Evolutionary conservation across 1,139 yeast species (phyloP), one percentile per base, ranked within the genome.

Genomic region (Nakaseomyces kungkrabaensis): DNA sequence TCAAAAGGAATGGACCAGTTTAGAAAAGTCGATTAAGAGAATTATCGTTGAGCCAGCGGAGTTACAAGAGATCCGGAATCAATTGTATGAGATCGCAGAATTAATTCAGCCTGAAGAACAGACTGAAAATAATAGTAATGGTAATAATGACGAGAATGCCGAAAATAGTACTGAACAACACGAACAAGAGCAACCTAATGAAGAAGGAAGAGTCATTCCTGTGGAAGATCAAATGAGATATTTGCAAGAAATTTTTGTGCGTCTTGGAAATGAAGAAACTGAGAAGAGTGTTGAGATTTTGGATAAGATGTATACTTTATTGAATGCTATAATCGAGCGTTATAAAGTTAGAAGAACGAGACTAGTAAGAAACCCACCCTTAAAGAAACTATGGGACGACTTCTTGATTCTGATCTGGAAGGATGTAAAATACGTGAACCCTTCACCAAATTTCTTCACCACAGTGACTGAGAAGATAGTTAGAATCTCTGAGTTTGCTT

Each of bases 351-450:
- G 44, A 32, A 37, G 48, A 31, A 38, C 42, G 10, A 10, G 42
- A 38, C 22, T 38, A 32, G 32, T 41, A 11, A 33, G 36, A 32
- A 38, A 46, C 38, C 48, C 48, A 17, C 48, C 44, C 5, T 13
- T 41, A 7, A 41, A 46, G 31, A 37, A 47, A 25, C 17, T 43
- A 22, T 13, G 37, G 41, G 43, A 47, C 17, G 46, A 37, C 34
- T 24, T 47, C 40, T 31, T 47, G 34, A 26, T 37, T 13, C n/a
- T 47, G 32, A 36, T 47, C 4, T 47, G 37, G 41, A 43, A 43
- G 29, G 49, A 47, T 31, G 37, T 37, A 25, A 34, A 47, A 24
- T 27, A 34, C 27, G 36, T 13, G n/a, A 36, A 43, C 47, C 44
- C 44, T 5, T 27, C 44, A 6, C 44, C 44, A 6, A 41, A 29